Percentiles rank a stretch among this genome's conserved stretches.
phyloP scores from a whole-genome alignment of 257 asterid species.

The Leptodermis oblonga region DNA sequence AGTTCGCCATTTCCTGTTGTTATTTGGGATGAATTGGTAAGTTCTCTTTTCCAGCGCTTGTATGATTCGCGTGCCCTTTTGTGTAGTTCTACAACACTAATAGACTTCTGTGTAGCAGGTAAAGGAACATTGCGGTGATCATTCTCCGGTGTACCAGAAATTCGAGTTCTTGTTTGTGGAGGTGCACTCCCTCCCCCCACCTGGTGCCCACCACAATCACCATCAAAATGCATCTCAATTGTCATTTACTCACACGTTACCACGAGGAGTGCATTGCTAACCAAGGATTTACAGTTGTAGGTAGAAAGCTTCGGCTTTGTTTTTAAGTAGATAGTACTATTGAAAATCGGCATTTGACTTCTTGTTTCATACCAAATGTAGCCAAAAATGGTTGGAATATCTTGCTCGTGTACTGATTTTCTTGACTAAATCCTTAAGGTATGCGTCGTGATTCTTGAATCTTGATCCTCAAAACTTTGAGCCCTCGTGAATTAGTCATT shows the following conservation, averaged over 20 bases:
- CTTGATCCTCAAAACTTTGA: too few species aligned
- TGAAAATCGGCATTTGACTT: too few species aligned
- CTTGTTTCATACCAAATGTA: too few species aligned
- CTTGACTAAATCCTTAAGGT: too few species aligned
- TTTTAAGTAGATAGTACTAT: not conserved
- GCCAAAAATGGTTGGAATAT: too few species aligned
- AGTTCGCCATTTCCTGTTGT: not conserved
- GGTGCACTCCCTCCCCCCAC: not conserved
- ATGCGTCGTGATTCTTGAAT: too few species aligned
- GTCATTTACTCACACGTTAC: not conserved
- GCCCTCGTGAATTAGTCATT: too few species aligned
- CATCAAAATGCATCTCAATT: not conserved
- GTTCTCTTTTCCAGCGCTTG: too few species aligned
- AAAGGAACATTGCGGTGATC: not conserved
- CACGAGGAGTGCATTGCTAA: not conserved
- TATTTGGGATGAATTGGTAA: not conserved
- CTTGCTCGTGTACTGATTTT: too few species aligned
- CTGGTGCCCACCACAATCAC: not conserved
- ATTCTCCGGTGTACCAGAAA: not conserved
- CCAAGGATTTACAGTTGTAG: not conserved
- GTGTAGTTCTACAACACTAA: not conserved
- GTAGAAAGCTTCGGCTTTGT: not conserved
- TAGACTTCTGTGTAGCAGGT: constrained; percentile 1
- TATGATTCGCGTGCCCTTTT: not conserved
- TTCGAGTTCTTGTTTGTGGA: not conserved